Evolutionary conservation across 2,329 filamentous ascomycete genomes (phyloP), one percentile per base, ranked within the genome.

Genomic region (Diaporthe vexans): DNA sequence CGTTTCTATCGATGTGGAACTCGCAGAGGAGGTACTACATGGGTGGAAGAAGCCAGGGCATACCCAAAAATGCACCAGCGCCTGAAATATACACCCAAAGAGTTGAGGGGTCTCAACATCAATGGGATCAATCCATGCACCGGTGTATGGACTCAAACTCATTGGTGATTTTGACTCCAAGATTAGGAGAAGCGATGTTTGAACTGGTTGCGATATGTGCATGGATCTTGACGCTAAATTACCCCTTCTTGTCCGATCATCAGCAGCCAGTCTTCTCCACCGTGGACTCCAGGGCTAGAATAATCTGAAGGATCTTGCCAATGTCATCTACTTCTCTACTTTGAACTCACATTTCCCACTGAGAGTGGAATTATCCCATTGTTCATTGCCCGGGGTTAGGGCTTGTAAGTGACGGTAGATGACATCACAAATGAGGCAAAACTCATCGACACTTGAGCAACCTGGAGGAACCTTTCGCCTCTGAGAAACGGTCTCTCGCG

Each of bases 361-460:
- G 4, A 56, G 52, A 33, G 4, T 26, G 13, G 51, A 29, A 17
- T 21, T 21, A 17, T 33, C 5, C 29, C 29, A 11, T 48, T 48
- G 29, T 48, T 1, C 19, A 21, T 48, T 21, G 11, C 21, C n/a
- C 17, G 13, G 59, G 59, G 40, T 63, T 63, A 63, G 59, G 59
- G 40, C 59, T 46, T 21, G 4, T 33, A 3, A n/a, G 58, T 11
- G 58, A 29, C 37, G 13, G 10, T 10, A 15, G 21, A 67, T 67
- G 61, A 67, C 46, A 52, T 67, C 61, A 67, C 61, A 48, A 11
- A 67, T 33, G 29, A 17, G 29, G 15, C 10, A 67, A 21, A 40
- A 21, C 17, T 52, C 46, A 52, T 21, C 11, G 11, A 51, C 26
- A 17, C 26, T n/a, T 7, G 15, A 11, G 13, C 11, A 29, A 6